Base-by-base conservation (phyloP, 352 stramenopile species). In the Poterioochromonas sp. region DNA sequence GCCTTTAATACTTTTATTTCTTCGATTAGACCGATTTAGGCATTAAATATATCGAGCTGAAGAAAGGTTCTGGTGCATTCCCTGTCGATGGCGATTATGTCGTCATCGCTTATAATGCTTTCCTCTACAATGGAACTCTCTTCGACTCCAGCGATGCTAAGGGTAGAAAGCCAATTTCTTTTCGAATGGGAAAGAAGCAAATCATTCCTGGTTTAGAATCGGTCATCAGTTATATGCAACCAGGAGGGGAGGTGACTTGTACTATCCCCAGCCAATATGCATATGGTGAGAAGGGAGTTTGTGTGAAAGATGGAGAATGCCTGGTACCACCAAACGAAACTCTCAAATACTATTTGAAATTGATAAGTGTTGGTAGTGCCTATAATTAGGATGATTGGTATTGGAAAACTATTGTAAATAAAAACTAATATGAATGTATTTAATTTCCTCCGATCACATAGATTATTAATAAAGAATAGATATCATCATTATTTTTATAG, bases 361-460 rank as follows among this genome's bases (percentile, higher is more conserved):
- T 68, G 22, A 5, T 5, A 5, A 68, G 35, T 40, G 58, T 68
- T 5, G 58, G 58, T 40, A 22, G 5, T 35, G 58, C 5, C 5
- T 68, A 68, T 22, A 68, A 68, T 40, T 68, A n/a, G n/a, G n/a
- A 60, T 20, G 51, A n/a, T n/a, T n/a, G n/a, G n/a, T n/a, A n/a
- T n/a, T n/a, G n/a, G n/a, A n/a, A n/a, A n/a, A n/a, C n/a, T n/a
- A n/a, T n/a, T n/a, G n/a, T n/a, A n/a, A n/a, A n/a, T n/a, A n/a
- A n/a, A n/a, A n/a, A n/a, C n/a, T n/a, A n/a, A n/a, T n/a, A n/a
- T n/a, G n/a, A n/a, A n/a, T n/a, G n/a, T n/a, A n/a, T n/a, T n/a
- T n/a, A n/a, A n/a, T n/a, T n/a, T n/a, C n/a, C n/a, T n/a, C n/a
- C n/a, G n/a, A n/a, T n/a, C n/a, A n/a, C n/a, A n/a, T n/a, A n/a